Percentiles rank a stretch among this genome's conserved stretches.
These are phyloP conservation scores for Verticillium tricorpus DNA, from an alignment of 2,329 filamentous ascomycete genomes.

Conservation along the genomic window DNA sequence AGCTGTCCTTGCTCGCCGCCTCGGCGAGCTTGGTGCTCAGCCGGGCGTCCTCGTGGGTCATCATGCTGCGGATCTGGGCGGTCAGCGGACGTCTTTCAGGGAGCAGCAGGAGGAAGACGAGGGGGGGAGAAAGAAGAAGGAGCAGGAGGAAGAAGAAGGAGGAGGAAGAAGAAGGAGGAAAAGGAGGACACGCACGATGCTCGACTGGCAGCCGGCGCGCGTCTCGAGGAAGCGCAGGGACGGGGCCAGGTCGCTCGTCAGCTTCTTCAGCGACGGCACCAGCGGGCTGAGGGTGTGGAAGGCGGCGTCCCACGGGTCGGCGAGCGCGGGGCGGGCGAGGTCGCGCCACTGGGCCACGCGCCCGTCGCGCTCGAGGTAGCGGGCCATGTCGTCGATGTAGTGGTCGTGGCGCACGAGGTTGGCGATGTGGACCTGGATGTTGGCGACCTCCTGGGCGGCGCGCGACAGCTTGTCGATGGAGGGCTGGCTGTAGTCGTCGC, in stretches of 20 bases:
- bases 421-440: constrained; percentile 6
- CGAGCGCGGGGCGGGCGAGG: not conserved
- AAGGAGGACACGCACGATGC: constrained; percentile 3
- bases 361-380: not conserved
- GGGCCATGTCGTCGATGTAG: constrained; percentile 4
- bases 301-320: not conserved
- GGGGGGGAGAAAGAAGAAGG: not conserved
- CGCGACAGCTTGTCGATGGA: constrained; percentile 3
- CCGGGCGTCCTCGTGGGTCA: constrained; percentile 9
- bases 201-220: constrained; percentile 6
- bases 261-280: constrained; percentile 10
- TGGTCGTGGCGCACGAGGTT: constrained; percentile 7
- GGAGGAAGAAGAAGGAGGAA: too few relatives aligned
- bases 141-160: not conserved
- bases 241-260: constrained; percentile 2
- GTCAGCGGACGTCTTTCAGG: not conserved
- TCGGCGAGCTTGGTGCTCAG: constrained; percentile 4
- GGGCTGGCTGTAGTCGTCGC: not conserved
- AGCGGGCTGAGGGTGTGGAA: not conserved
- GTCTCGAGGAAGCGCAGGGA: constrained; percentile 6
- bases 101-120: too few relatives aligned
- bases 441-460: constrained; percentile 7
- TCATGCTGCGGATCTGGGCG: constrained; percentile 5
- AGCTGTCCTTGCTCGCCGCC: constrained; percentile 11
- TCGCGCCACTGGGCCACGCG: not conserved